Evolutionary conservation across 192 early-diverging fungal species (phyloP), one percentile per base, ranked within the genome.

Genomic region (Lunasporangiospora selenospora): DNA sequence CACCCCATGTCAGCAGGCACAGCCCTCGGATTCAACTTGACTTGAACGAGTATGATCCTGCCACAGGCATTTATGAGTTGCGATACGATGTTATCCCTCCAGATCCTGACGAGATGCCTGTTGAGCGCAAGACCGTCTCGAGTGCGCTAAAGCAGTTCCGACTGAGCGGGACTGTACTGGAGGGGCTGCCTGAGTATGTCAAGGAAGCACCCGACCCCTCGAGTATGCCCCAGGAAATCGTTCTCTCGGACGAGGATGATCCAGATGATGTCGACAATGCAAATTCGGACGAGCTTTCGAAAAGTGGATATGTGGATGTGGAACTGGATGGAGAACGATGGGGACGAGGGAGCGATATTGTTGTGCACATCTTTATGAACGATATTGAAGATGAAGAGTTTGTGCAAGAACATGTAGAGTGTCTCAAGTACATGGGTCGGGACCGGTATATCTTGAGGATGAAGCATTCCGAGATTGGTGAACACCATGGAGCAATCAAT

Each of bases 271-370:
- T 63, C 19, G 69, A 63, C 3, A 55, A 39, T 33, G 60, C 40
- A 8, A 37, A 42, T 1, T n/a, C 42, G 2, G 43, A 60, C 27
- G 58, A 50, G 2, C 33, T 23, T 12, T 31, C 26, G 2, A 50
- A 53, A 41, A 41, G 42, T 5, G 65, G 59, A 1, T 76, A 66
- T 48, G 75, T 76, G 6, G 75, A 76, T 39, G 75, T 76, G 2
- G 75, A 76, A 34, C 40, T 76, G 53, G 75, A 76, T 45, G 75
- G 75, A 10, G 75, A 76, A 34, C 57, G 48, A 31, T 76, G 75
- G 75, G 75, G 65, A 1, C 15, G 58, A 18, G 75, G 75, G 13
- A 62, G 54, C 30, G 75, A 76, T 3, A 67, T 76, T 52, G 59
- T 66, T 0, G 65, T 76, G 4, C 64, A 66, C 31, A 67, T 76